phyloP scores from a whole-genome alignment of 345 rosid genomes.

The Raphanus sativus region DNA sequence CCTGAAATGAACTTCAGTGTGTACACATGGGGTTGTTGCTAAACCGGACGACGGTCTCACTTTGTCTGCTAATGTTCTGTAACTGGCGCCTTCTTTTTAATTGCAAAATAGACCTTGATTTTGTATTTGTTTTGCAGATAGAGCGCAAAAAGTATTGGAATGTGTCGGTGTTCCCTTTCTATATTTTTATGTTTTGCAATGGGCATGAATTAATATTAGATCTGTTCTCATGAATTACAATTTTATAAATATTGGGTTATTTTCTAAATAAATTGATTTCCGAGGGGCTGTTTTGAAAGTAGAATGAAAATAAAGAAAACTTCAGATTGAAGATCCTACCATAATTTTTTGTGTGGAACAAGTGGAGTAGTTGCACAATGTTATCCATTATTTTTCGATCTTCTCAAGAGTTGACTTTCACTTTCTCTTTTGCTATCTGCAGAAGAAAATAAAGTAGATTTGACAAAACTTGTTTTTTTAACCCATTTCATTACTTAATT shows the following conservation, averaged over 20 bases:
- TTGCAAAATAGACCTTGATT: not conserved
- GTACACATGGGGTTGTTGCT: not conserved
- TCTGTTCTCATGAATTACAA: not conserved
- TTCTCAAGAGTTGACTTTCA: not conserved
- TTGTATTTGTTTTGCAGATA: not conserved
- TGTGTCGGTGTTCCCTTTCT: not conserved
- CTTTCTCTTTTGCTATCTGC: too few species aligned
- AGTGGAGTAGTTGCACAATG: not conserved
- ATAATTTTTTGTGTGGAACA: not conserved
- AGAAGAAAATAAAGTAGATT: too few species aligned
- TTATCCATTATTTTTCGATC: not conserved
- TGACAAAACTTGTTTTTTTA: too few species aligned
- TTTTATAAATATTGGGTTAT: not conserved
- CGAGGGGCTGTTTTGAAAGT: not conserved
- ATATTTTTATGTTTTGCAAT: not conserved
- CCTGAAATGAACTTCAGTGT: not conserved
- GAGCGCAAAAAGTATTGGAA: not conserved
- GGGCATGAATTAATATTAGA: not conserved
- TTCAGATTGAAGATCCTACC: not conserved
- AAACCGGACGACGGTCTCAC: not conserved
- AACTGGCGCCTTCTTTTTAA: not conserved
- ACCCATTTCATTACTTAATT: too few species aligned
- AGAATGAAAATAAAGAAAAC: not conserved
- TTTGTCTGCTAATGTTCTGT: not conserved
- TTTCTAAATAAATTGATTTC: not conserved